Conservation (phyloP, 352 stramenopile species). For the Phytophthora chlamydospora region DNA sequence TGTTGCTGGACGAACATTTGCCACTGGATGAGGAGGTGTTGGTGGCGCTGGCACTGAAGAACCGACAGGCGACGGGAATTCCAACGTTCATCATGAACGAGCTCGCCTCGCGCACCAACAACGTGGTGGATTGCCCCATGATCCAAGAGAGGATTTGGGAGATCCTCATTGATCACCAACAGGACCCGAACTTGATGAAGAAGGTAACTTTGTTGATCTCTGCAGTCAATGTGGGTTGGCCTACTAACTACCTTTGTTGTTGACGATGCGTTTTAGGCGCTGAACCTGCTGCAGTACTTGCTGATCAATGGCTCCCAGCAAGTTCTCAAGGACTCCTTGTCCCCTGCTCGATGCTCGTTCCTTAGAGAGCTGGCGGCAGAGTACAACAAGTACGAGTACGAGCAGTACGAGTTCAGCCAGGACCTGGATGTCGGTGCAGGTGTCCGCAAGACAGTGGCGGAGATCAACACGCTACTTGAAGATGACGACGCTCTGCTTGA, state of each 20-base stretch:
- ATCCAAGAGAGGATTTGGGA: conserved; percentile 80
- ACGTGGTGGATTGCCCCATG: conserved; percentile 76
- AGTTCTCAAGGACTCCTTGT: conserved; percentile 66
- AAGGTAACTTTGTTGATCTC: conserved; percentile 32
- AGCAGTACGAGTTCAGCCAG: conserved; percentile 79
- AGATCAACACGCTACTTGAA: conserved; percentile 54
- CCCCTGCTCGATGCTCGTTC: conserved; percentile 50
- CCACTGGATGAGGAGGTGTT: conserved; percentile 57
- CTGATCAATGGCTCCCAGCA: conserved; percentile 75
- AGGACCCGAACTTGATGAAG: conserved; percentile 63
- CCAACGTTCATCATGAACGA: conserved; percentile 66
- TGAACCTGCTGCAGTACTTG: conserved; percentile 67
- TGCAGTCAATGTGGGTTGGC: background rate
- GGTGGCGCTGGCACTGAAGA: conserved; percentile 48
- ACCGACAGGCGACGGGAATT: conserved; percentile 39
- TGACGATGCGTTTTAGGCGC: conserved; percentile 30
- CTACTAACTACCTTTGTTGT: background rate
- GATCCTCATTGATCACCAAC: conserved; percentile 61
- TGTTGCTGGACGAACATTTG: conserved; percentile 67
- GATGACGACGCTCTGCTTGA: conserved; percentile 61
- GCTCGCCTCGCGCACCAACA: conserved; percentile 66
- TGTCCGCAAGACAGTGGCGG: conserved; percentile 61
- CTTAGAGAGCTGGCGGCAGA: conserved; percentile 49
- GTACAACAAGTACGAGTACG: conserved; percentile 80
- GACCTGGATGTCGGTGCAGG: conserved; percentile 69